These are phyloP conservation scores for Abrus precatorius DNA, from an alignment of 306 rosid genomes.

Conservation along the genomic window DNA sequence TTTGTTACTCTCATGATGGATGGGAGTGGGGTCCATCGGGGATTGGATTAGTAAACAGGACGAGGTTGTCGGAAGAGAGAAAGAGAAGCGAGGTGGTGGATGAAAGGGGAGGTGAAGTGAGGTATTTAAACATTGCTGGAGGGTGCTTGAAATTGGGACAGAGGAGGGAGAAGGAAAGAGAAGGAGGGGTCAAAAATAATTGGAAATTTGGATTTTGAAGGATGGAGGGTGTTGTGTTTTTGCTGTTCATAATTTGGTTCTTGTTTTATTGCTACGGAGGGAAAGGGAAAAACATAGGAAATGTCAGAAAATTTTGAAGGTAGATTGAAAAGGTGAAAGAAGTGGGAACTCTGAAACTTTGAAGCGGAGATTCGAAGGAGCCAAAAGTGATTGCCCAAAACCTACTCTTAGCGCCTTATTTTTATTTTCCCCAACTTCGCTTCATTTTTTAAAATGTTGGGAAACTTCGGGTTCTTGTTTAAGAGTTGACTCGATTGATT, in stretches of 20 bases:
- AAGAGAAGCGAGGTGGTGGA: background rate
- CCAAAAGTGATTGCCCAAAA: background rate
- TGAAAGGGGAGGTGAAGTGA: background rate
- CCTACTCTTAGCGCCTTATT: background rate
- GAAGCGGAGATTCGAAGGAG: background rate
- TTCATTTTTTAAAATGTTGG: too few species aligned
- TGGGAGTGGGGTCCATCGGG: conserved; percentile 13
- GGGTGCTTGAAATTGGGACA: background rate
- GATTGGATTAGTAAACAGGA: background rate
- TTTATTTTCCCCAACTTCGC: too few species aligned
- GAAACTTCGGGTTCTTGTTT: too few species aligned
- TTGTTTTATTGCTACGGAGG: background rate
- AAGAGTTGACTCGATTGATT: too few species aligned
- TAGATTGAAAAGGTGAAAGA: too few species aligned
- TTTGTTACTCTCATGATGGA: conserved; percentile 36
- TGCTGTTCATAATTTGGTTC: background rate
- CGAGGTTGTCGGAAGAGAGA: background rate
- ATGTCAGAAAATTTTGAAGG: too few species aligned
- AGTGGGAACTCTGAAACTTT: background rate
- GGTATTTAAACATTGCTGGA: conserved; percentile 43
- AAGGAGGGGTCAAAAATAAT: background rate
- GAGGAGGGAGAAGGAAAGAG: conserved; percentile 46
- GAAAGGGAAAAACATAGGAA: too few species aligned
- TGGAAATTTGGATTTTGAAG: background rate
- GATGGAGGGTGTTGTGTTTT: background rate